Conservation (phyloP, 2,329 filamentous ascomycete species). For the Phoma sp. region DNA sequence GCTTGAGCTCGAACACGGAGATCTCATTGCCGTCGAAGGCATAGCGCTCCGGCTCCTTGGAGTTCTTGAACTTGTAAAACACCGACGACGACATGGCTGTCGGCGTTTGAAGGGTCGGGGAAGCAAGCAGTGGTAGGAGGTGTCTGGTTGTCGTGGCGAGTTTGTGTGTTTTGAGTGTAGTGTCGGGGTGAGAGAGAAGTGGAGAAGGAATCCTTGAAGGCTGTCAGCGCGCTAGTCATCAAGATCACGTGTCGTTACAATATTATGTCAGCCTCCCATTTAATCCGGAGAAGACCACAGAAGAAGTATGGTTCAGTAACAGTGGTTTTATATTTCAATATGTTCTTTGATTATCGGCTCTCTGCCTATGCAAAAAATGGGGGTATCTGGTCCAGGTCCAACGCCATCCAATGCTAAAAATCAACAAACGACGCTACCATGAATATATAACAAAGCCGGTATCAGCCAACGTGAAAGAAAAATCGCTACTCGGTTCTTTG, state of each 20-base stretch:
- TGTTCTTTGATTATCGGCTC: neutral
- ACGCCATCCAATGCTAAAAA: neutral
- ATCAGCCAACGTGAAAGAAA: neutral
- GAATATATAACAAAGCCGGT: neutral
- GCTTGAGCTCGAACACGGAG: slow-evolving; percentile 97
- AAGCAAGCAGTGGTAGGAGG: slow-evolving; percentile 14
- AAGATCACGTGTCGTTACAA: neutral
- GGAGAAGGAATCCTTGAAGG: slow-evolving; percentile 12
- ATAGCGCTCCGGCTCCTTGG: slow-evolving; percentile 91
- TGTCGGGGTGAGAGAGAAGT: slow-evolving; percentile 13
- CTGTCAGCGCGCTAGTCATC: neutral
- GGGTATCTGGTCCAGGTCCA: slow-evolving; percentile 5
- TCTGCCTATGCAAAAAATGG: neutral
- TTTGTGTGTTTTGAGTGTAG: slow-evolving; percentile 4
- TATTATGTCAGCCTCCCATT: neutral
- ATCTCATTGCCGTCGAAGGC: slow-evolving; percentile 98
- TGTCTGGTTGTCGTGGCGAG: neutral
- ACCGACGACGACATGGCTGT: slow-evolving; percentile 86
- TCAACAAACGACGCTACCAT: neutral
- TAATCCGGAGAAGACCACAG: neutral
- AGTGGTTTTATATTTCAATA: neutral
- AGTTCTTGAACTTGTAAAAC: slow-evolving; percentile 99
- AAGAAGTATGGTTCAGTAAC: neutral
- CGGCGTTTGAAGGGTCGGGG: neutral
- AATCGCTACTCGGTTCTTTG: slow-evolving; percentile 4